Evolutionary conservation across 2,329 filamentous ascomycete species (phyloP).

Genomic region (Colletotrichum sp.): DNA sequence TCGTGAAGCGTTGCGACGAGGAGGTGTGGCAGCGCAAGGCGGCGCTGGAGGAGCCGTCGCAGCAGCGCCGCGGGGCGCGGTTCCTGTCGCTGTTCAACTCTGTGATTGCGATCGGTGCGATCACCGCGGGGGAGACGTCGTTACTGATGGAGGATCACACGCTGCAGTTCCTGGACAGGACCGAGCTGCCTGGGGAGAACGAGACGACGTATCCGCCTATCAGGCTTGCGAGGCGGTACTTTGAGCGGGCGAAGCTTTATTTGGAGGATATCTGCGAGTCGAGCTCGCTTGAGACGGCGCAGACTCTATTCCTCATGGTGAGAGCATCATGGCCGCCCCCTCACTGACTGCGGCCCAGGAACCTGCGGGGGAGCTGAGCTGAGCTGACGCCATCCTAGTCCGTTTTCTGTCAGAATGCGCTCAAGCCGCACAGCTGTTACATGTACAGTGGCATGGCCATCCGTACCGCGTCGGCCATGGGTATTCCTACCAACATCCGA

Average conservation of each 20-base stretch:
- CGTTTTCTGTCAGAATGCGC: conserved; percentile 35
- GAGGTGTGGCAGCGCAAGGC: conserved; percentile 17
- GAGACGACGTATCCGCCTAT: conserved; percentile 19
- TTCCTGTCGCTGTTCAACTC: conserved; percentile 21
- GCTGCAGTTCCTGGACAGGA: conserved; percentile 15
- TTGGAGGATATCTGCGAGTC: conserved; percentile 24
- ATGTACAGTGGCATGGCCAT: conserved; percentile 39
- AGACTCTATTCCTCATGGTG: conserved; percentile 23
- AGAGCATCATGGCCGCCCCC: background rate
- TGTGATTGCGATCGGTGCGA: conserved; percentile 20
- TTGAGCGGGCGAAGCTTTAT: conserved; percentile 16
- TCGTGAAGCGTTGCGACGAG: conserved; percentile 20
- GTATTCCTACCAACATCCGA: conserved; percentile 27
- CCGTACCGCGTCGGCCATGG: conserved; percentile 35
- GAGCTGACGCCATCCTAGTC: conserved; percentile 14
- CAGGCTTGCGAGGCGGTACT: conserved; percentile 16
- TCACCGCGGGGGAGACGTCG: conserved; percentile 21
- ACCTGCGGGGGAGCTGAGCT: background rate
- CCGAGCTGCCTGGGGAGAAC: background rate
- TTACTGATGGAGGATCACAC: conserved; percentile 19
- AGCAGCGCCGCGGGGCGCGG: background rate
- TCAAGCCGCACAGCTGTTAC: conserved; percentile 37
- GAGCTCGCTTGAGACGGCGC: conserved; percentile 20
- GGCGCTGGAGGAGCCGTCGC: background rate
- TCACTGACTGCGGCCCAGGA: background rate